Evolutionary conservation across 257 asterid genomes (phyloP), one percentile per base, ranked within the genome.

Genomic region (Solanum dulcamara): DNA sequence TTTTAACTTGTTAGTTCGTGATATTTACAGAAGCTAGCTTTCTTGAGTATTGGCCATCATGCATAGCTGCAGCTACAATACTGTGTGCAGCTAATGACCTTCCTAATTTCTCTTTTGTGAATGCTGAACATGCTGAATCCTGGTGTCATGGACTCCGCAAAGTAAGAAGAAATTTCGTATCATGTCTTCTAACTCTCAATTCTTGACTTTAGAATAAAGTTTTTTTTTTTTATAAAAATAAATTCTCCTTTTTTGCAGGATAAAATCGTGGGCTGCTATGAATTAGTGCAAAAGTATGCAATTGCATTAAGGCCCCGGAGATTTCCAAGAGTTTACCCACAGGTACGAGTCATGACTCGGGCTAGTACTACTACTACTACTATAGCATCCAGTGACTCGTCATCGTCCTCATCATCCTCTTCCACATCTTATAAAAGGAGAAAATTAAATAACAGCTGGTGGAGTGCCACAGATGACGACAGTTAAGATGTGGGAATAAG

Each of bases 101-200:
- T 50, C 98, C 98, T 1, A 89, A 89, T 42, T 93, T 94, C 92
- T 91, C 95, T 86, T 86, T 89, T 84, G 90, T 94, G 24, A 93
- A 91, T 70, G 92, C 93, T 84, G 94, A 94, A 83, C 94, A 93
- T 74, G 98, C 97, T 75, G 96, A 93, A 75, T 92, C 97, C 83
- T 97, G 99, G 99, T 92, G 94, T 64, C 89, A 89, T 86, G 98
- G 99, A 74, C 98, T 97, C 64, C 91, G 83, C 86, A 92, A 90
- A 84, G 99, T 97, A 91, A 85, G 94, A 81, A 26, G 1, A 12
- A 88, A 71, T 6, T 71, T 14, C n/a, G 8, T 44, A 37, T 80
- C 4, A 75, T 26, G 18, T 20, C 28, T 35, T 3, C 11, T 62
- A 14, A 32, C 9, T 1, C 53, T 77, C 32, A 81, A 20, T 53